Base-by-base conservation (phyloP, 2,329 filamentous ascomycete species). In the Dactylellina sp. region DNA sequence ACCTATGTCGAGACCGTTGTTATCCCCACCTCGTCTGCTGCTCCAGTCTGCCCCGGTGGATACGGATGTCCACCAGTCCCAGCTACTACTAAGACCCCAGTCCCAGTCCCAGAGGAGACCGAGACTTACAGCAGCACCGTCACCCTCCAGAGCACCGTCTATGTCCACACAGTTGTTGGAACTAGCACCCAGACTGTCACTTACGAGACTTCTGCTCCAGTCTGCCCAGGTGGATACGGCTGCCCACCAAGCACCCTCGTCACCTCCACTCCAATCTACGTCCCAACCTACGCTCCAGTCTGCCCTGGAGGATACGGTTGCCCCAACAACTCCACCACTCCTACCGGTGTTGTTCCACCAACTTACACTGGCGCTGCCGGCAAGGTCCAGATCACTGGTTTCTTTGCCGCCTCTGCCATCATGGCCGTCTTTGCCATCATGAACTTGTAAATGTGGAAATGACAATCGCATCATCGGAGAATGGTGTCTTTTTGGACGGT, bases 391-490 rank as follows among this genome's bases (percentile, higher is more conserved):
- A 57, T 65, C 56, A 56, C 70, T 74, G 70, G 70, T 39, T 28
- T 74, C 56, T 62, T 74, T 16, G 70, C 50, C n/a, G 61, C 55
- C 20, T 74, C 70, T 22, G 70, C 70, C 35, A 56, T 74, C 42
- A 66, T 74, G 70, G 70, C 61, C 46, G 61, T 66, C 49, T 65
- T 66, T 57, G 70, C 70, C 47, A 74, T 74, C 60, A 66, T 74
- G 70, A 74, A 74, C 57, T 61, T 74, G 70, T 74, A 74, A 74
- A 74, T 61, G 70, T 62, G 70, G 70, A 74, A 47, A 65, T 61
- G 60, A 65, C 60, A 65, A 66, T 25, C 24, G 16, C 28, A 22
- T 55, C 16, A 46, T 28, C 35, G 59, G 49, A 63, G 24, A 62
- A 14, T 39, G 14, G n/a, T 28, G n/a, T 44, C 18, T n/a, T 46